These are phyloP conservation scores for Waitea zeae DNA, from an alignment of 1,284 basidiomycete species.

Conservation along the genomic window DNA sequence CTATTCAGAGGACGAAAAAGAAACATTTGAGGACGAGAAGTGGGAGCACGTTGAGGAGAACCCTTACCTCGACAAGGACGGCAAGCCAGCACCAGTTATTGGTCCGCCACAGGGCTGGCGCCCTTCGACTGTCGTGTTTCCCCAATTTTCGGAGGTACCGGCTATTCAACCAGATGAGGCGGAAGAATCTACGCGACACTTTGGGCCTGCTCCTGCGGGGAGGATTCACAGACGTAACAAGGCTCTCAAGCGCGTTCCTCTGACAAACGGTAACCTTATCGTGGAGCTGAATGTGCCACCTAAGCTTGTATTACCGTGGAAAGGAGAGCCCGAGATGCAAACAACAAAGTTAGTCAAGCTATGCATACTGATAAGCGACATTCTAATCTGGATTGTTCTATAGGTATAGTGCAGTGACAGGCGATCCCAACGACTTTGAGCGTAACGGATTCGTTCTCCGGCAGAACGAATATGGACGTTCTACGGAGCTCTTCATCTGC, in stretches of 20 bases:
- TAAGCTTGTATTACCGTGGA: constrained; percentile 59
- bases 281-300: constrained; percentile 76
- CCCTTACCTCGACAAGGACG: constrained; percentile 10
- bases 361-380: no score
- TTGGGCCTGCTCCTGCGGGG: constrained; percentile 73
- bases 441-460: constrained; percentile 70
- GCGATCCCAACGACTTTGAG: constrained; percentile 89
- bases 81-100: constrained; percentile 6
- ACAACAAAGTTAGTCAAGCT: no score
- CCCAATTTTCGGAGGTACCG: constrained; percentile 9
- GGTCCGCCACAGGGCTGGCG: constrained; percentile 13
- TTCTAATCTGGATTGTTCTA: no score
- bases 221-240: constrained; percentile 61
- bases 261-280: constrained; percentile 77
- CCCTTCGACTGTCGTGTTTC: constrained; percentile 17
- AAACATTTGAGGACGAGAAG: constrained; percentile 32
- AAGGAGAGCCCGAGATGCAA: constrained; percentile 72
- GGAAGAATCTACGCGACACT: constrained; percentile 61
- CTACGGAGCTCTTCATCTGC: constrained; percentile 87
- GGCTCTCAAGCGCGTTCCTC: constrained; percentile 49
- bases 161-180: neutral
- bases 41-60: constrained; percentile 30
- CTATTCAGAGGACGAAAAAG: constrained; percentile 58
- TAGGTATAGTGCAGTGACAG: constrained; percentile 79
- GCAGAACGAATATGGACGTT: constrained; percentile 64